phyloP scores from a whole-genome alignment of 129 eudicot species.

The Lactuca saligna region DNA sequence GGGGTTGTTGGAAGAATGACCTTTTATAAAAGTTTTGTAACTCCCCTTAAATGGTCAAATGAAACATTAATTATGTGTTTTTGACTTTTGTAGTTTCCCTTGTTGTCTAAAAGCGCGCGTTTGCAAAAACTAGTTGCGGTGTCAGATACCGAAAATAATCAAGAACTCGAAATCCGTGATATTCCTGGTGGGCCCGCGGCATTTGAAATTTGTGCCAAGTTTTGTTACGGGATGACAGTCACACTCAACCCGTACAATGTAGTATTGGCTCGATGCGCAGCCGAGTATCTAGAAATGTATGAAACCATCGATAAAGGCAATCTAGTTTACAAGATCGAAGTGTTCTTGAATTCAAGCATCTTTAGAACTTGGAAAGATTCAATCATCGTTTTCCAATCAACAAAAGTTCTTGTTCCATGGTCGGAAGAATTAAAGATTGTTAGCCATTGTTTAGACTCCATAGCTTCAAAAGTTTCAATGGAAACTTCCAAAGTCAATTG shows the following conservation, averaged over 20 bases:
- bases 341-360: constrained; percentile 75
- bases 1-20: no score
- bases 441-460: constrained; percentile 73
- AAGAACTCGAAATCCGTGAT: constrained; percentile 53
- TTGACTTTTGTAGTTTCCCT: constrained; percentile 61
- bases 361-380: constrained; percentile 91
- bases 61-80: neutral
- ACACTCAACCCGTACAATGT: constrained; percentile 88
- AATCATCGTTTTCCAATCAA: constrained; percentile 77
- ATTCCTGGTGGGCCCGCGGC: constrained; percentile 88
- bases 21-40: neutral
- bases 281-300: constrained; percentile 86
- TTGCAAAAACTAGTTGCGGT: constrained; percentile 63
- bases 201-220: constrained; percentile 79
- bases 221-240: constrained; percentile 81
- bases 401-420: constrained; percentile 74
- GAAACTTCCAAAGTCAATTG: constrained; percentile 78
- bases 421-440: constrained; percentile 78
- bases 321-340: constrained; percentile 74
- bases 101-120: constrained; percentile 76
- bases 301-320: constrained; percentile 82
- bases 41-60: constrained; percentile 9
- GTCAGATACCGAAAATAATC: constrained; percentile 44
- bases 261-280: constrained; percentile 86
- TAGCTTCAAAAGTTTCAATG: constrained; percentile 66